These are phyloP conservation scores for Taphrina flavorubra DNA, from an alignment of 1,139 yeast species.

Conservation along the genomic window DNA sequence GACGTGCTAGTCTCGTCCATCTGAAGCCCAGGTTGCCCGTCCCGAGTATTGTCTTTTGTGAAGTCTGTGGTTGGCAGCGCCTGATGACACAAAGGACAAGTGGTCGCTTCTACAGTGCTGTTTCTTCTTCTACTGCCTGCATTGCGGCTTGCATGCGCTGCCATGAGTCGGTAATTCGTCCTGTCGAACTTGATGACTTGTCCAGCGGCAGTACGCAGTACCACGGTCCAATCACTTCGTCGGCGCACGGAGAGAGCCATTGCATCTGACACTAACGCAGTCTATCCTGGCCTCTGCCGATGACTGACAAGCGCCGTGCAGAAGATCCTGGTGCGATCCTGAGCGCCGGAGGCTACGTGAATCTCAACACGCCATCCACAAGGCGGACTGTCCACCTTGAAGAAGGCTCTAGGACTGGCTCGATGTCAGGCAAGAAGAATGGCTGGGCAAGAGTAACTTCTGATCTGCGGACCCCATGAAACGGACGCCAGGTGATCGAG, in stretches of 20 bases:
- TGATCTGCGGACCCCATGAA: no score
- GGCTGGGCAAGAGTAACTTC: no score
- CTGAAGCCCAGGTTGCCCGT: not conserved
- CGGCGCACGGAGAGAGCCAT: conserved; percentile 35
- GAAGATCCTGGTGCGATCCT: no score
- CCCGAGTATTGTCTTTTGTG: not conserved
- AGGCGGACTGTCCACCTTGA: no score
- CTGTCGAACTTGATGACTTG: conserved; percentile 2
- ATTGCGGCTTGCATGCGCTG: conserved; percentile 14
- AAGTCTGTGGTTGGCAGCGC: conserved; percentile 2
- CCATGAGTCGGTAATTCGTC: conserved; percentile 4
- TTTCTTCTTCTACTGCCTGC: conserved; percentile 11
- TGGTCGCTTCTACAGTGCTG: not conserved
- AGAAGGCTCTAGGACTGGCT: no score
- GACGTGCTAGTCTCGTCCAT: not conserved
- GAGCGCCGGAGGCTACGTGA: no score
- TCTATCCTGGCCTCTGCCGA: no score
- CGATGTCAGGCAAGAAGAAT: no score
- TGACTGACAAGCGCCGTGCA: no score
- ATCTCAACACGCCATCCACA: no score
- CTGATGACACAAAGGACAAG: conserved; percentile 36
- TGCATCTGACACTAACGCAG: no score
- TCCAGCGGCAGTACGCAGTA: conserved; percentile 20
- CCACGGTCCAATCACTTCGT: conserved; percentile 37
- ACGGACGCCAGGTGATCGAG: no score